Evolutionary conservation across 345 rosid genomes (phyloP), one percentile per base, ranked within the genome.

Genomic region (Raphanus raphanistrum): DNA sequence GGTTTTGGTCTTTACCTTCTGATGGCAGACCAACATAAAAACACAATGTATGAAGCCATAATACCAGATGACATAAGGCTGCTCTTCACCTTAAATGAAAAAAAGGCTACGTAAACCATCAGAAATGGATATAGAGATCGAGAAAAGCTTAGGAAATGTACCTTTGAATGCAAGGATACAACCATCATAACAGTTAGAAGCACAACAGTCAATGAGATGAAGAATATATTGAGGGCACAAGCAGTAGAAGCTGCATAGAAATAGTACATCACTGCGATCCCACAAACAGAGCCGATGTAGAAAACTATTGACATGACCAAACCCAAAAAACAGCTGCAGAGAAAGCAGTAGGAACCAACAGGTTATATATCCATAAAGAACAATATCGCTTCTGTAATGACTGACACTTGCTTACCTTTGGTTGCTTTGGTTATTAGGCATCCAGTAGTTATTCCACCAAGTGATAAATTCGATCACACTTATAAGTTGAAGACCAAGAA

Each of bases 361-460:
- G 3, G 1, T 72, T 6, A 31, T 43, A 63, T 48, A 74, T 55
- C 28, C 7, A 58, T 21, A 63, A 1, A 57, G 38, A 43, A 15
- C 16, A 65, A 65, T 6, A 71, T 4, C 29, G 2, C 27, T 60
- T 43, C 35, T 55, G 55, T 5, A 43, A 21, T 75, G 76, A 35
- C 2, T 15, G 16, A 48, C 0, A 32, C 21, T 70, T 27, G 9
- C 59, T n/a, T 84, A 91, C 98, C 92, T 89, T 81, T 54, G 79
- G 69, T 89, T 91, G 17, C 69, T 84, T 63, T 77, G 85, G 38
- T 86, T 76, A 36, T 82, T 84, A 25, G 90, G 89, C 92, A 85
- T 90, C 94, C 97, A 90, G 71, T 88, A 88, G 66, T 84, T 84
- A 68, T 94, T 92, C 98, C 97, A 94, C 97, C 96, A 94, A 64